Evolutionary conservation across 1,284 basidiomycete species (phyloP), one percentile per base, ranked within the genome.

Genomic region (Pterula multifida): DNA sequence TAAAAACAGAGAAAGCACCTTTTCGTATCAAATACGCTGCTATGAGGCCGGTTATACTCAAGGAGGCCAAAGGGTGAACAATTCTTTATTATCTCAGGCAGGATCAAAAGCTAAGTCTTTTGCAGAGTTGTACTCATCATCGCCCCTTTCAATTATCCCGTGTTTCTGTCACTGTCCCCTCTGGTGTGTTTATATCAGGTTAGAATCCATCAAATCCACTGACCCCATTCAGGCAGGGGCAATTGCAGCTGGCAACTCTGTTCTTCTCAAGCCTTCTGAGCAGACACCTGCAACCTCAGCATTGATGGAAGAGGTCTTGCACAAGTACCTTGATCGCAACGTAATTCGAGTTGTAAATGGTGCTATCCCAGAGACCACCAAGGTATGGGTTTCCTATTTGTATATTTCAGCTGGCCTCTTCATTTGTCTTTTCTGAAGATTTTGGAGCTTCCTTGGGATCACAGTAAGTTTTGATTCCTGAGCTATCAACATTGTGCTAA

Each of bases 381-480:
- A 75, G 65, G 81, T 81, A 49, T 9, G 61, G 50, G 17, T 25
- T 21, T 50, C 9, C 46, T 42, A 36, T 25, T 35, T 46, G 21
- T 36, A 9, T 15, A n/a, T 36, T 28, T n/a, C 26, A 46, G 12
- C 24, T 50, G 47, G 36, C 12, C 6, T 42, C 19, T 24, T 35
- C 17, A 6, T n/a, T 35, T 21, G 26, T 24, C 23, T 19, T 47
- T 36, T 17, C 55, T n/a, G n/a, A n/a, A 84, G 71, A 63, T 93
- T 3, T 71, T 96, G 9, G 85, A 90, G 57, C 71, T 90, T 35
- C 78, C 75, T 49, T 96, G 90, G 89, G 91, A 86, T 56, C 90
- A 92, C 57, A 85, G 90, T 90, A 57, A 60, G 79, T 71, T 39
- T 2, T 9, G 3, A 6, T 39, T 21, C 6, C 48, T 45, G 47